A percentile compares a stretch with the other conserved stretches of the same genome.
Evolutionary conservation across 768 basidiomycete species (phyloP).

Genomic region (Rhodotorula kratochvilovae): DNA sequence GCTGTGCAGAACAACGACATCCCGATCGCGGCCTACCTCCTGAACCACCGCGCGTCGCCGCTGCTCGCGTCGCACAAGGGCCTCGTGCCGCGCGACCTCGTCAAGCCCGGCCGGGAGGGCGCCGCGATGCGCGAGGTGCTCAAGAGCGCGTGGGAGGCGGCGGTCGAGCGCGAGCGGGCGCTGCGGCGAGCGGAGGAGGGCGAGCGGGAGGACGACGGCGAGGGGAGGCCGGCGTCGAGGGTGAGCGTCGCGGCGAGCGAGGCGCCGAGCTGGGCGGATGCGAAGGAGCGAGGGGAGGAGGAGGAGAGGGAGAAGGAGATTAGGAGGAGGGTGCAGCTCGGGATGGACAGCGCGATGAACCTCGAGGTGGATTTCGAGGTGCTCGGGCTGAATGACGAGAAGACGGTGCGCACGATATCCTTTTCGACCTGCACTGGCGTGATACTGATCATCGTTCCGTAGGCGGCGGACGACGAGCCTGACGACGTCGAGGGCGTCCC

Average conservation of each 20-base stretch:
- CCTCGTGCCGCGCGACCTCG: constrained; percentile 80
- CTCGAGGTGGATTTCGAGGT: constrained; percentile 57
- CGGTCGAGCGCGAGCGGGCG: constrained; percentile 56
- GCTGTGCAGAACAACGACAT: constrained; percentile 83
- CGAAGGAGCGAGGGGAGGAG: constrained; percentile 33
- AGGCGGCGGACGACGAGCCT: constrained; percentile 50
- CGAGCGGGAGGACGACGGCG: constrained; percentile 4
- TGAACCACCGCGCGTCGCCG: constrained; percentile 86
- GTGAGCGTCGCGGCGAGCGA: constrained; percentile 53
- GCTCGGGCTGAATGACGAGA: constrained; percentile 51
- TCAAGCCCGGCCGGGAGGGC: constrained; percentile 73
- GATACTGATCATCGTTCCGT: too few species aligned
- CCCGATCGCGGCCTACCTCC: constrained; percentile 81
- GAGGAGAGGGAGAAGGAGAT: constrained; percentile 25
- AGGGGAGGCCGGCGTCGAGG: neutral
- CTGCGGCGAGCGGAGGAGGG: constrained; percentile 58
- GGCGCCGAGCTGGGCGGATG: constrained; percentile 44
- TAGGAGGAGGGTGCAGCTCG: constrained; percentile 52
- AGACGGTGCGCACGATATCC: constrained; percentile 42
- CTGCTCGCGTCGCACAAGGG: constrained; percentile 70
- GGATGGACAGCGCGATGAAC: constrained; percentile 46
- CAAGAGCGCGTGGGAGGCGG: constrained; percentile 78
- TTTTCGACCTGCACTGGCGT: neutral
- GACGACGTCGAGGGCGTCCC: constrained; percentile 51
- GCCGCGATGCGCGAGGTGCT: constrained; percentile 81